phyloP scores from a whole-genome alignment of 495 filamentous ascomycete genomes.

The Parachaetomium inaequale region DNA sequence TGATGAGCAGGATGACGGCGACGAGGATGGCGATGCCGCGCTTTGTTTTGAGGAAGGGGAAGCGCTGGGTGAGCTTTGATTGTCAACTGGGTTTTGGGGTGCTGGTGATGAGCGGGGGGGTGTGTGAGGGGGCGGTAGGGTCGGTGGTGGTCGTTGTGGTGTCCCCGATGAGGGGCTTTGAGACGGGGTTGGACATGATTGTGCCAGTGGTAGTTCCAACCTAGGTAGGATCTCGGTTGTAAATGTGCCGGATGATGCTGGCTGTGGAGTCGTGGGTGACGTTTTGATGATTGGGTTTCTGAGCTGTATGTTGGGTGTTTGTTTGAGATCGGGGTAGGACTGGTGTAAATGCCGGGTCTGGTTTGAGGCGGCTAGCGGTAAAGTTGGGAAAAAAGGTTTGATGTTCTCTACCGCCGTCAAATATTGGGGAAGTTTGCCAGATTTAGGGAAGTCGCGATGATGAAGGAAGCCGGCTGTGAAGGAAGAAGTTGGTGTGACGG shows the following conservation, averaged over 20 bases:
- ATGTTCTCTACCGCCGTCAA: background rate
- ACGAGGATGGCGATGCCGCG: conserved; percentile 35
- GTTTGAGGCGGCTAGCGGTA: background rate
- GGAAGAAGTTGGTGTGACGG: background rate
- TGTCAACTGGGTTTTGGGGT: conserved; percentile 28
- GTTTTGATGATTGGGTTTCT: background rate
- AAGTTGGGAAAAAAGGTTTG: background rate
- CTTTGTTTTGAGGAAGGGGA: conserved; percentile 40
- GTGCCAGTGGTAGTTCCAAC: no score
- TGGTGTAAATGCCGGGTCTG: background rate
- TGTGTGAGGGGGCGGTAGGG: background rate
- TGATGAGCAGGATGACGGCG: conserved; percentile 34
- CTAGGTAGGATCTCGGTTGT: no score
- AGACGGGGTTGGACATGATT: conserved; percentile 1
- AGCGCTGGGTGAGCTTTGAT: conserved; percentile 35
- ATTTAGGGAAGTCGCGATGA: background rate
- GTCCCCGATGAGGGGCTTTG: background rate
- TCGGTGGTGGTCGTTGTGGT: background rate
- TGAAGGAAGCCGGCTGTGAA: background rate
- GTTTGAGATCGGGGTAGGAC: background rate
- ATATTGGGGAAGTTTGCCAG: background rate
- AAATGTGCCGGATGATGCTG: background rate
- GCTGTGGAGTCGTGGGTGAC: background rate
- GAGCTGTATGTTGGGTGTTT: background rate
- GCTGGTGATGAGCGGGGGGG: background rate